phyloP scores from a whole-genome alignment of 768 basidiomycete species.

The Collybiopsis luxurians region DNA sequence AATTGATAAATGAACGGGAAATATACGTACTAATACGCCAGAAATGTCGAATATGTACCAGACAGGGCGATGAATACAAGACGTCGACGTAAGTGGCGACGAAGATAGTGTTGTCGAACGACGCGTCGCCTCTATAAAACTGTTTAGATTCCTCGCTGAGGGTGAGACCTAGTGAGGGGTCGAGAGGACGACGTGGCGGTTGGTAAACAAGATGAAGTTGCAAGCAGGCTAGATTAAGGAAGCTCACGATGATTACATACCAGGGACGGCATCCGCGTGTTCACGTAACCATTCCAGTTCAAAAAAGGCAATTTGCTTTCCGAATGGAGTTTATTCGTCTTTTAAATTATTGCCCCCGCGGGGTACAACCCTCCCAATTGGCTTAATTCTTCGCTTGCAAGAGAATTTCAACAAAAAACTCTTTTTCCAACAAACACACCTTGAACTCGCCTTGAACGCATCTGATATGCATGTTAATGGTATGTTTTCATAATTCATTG shows the following conservation, averaged over 20 bases:
- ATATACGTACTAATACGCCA: too few relatives aligned
- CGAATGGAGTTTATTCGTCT: background rate
- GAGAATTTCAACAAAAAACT: too few relatives aligned
- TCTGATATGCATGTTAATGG: background rate
- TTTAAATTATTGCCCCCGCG: background rate
- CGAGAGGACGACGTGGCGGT: background rate
- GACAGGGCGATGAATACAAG: too few relatives aligned
- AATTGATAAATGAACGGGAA: too few relatives aligned
- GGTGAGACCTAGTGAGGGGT: background rate
- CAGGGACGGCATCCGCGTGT: background rate
- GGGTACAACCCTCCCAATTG: too few relatives aligned
- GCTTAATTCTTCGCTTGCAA: too few relatives aligned
- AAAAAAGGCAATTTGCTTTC: background rate
- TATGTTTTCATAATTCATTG: background rate
- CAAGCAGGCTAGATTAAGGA: background rate
- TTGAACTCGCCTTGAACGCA: background rate
- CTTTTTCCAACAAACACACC: background rate
- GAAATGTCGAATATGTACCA: too few relatives aligned
- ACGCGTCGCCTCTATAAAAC: too few relatives aligned
- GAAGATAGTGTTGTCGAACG: too few relatives aligned
- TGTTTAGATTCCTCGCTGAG: too few relatives aligned
- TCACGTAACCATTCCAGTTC: background rate
- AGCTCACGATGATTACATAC: slow-evolving; percentile 1
- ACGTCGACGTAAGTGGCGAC: too few relatives aligned
- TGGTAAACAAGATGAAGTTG: slow-evolving; percentile 1